Base-by-base conservation (phyloP, 495 filamentous ascomycete species). In the Letharia lupina region DNA sequence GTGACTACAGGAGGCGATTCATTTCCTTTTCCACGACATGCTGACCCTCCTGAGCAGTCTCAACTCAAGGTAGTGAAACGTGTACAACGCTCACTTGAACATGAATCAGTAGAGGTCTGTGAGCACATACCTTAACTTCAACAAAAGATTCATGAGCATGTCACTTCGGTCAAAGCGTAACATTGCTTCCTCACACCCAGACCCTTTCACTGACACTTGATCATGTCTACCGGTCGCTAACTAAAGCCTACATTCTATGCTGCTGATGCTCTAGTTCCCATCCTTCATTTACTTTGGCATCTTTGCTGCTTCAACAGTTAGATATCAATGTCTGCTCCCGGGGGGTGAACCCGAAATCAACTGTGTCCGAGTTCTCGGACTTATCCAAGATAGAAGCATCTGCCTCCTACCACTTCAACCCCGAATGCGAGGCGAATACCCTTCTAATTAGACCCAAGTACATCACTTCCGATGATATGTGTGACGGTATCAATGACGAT, bases 401-500 rank as follows among this genome's bases (percentile, higher is more conserved):
- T 15, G 44, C n/a, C 5, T 64, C 54, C 52, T 40, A 58, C 12
- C 28, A 28, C 9, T 64, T 57, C 28, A 64, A 58, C 58, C 31
- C 50, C 2, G 56, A 57, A 33, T 58, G 62, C 56, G 23, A 39
- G 31, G 28, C 54, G 23, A 64, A 64, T 18, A 23, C 40, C 40
- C 23, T 64, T 23, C 28, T 64, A 23, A 40, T n/a, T 10, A 64
- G 28, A n/a, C 39, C 62, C 33, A 31, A 44, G 20, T 35, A 28
- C 11, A 40, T 64, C 35, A 42, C 23, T 3, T 12, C 16, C 5
- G 50, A 64, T 11, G 62, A 64, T 35, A 7, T 57, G 10, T 45
- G 52, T 10, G 62, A 64, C 50, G 62, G 62, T 35, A 64, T 64
- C 23, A 58, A 58, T 58, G 62, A 64, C 23, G 40, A 64, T 45